Percentiles rank a stretch among this genome's conserved stretches.
Evolutionary conservation across 129 eudicot species (phyloP).

Genomic region (Flaveria brownii): DNA sequence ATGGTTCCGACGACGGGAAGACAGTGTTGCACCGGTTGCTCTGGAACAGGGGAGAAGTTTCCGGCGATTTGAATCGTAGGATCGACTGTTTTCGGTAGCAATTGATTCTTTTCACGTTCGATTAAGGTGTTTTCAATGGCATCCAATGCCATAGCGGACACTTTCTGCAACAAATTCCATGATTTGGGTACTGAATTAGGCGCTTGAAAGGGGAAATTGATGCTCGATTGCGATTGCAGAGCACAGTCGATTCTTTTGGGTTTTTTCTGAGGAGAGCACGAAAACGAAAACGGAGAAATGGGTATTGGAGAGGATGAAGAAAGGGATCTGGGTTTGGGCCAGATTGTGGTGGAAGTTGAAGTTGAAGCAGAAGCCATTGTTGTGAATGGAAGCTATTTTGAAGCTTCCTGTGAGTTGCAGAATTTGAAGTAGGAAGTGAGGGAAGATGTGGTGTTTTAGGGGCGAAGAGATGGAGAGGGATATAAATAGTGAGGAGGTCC

Average conservation of each 20-base stretch:
- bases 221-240: constrained; percentile 39
- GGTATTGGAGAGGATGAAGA: constrained; percentile 16
- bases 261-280: constrained; percentile 9
- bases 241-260: constrained; percentile 31
- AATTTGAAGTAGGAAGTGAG: constrained; percentile 8
- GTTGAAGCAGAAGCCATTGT: constrained; percentile 34
- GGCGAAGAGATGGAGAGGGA: constrained; percentile 21
- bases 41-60: constrained; percentile 56
- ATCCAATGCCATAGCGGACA: constrained; percentile 61
- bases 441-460: constrained; percentile 14
- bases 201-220: constrained; percentile 42
- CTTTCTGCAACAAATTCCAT: constrained; percentile 61
- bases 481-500: constrained; percentile 43
- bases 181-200: constrained; percentile 19
- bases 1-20: constrained; percentile 39
- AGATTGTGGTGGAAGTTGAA: background rate
- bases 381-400: constrained; percentile 1
- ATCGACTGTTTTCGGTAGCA: constrained; percentile 54
- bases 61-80: constrained; percentile 51
- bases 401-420: background rate
- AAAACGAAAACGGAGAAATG: too few relatives aligned
- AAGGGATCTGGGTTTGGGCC: background rate
- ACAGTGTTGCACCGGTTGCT: constrained; percentile 35
- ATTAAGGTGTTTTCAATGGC: constrained; percentile 50
- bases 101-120: constrained; percentile 41